Conservation (phyloP, 2,329 filamentous ascomycete species). For the Colletotrichum sansevieriae region DNA sequence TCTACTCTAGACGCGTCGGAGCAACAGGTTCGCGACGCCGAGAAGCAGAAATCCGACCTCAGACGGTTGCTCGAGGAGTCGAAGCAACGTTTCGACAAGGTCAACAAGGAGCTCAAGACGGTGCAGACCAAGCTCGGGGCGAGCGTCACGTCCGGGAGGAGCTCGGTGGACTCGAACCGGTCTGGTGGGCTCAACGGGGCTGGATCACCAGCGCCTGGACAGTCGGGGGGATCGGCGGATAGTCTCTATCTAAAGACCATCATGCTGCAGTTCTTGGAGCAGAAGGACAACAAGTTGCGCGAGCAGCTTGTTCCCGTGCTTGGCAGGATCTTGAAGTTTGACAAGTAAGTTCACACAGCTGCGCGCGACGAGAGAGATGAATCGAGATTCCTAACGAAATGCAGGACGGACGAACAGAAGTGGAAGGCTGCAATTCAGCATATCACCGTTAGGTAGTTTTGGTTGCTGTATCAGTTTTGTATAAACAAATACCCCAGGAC, state of each 20-base stretch:
- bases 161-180: constrained; percentile 61
- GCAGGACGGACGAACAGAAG: constrained; percentile 80
- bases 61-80: constrained; percentile 83
- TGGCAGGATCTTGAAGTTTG: constrained; percentile 81
- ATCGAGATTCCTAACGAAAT: constrained; percentile 7
- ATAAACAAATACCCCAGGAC: constrained; percentile 28
- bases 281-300: constrained; percentile 82
- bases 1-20: constrained; percentile 90
- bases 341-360: constrained; percentile 69
- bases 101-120: constrained; percentile 74
- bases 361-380: background rate
- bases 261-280: constrained; percentile 83
- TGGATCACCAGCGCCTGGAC: constrained; percentile 35
- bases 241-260: constrained; percentile 84
- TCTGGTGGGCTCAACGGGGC: constrained; percentile 54
- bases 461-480: constrained; percentile 20
- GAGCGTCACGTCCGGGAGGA: constrained; percentile 52
- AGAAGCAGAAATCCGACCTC: constrained; percentile 84
- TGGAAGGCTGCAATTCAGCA: constrained; percentile 82
- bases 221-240: constrained; percentile 52
- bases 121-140: constrained; percentile 61
- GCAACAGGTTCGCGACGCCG: constrained; percentile 83
- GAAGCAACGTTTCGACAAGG: constrained; percentile 81
- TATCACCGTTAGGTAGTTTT: constrained; percentile 53
- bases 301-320: constrained; percentile 83